A percentile compares a stretch with the other conserved stretches of the same genome.
These are phyloP conservation scores for Euphorbia corollata DNA, from an alignment of 441 rosid species.

Conservation along the genomic window DNA sequence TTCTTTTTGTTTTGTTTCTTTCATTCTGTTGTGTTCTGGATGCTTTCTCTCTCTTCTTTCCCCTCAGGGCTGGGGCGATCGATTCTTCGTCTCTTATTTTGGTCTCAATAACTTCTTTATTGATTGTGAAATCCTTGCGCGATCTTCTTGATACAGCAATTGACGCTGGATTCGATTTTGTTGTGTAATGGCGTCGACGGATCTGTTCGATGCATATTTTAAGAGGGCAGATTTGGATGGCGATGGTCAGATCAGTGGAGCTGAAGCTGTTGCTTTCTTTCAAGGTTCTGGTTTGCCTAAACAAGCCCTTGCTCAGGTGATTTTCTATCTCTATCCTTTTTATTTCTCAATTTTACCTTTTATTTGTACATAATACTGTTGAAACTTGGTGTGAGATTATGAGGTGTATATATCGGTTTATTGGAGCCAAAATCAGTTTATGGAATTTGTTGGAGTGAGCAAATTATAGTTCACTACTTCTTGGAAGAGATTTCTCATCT, in stretches of 20 bases:
- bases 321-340: not conserved
- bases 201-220: slow-evolving; percentile 37
- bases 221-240: slow-evolving; percentile 93
- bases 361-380: not conserved
- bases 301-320: slow-evolving; percentile 82
- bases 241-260: slow-evolving; percentile 88
- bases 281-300: slow-evolving; percentile 84
- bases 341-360: not conserved
- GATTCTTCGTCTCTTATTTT: not conserved
- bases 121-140: not conserved
- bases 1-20: slow-evolving; percentile 1
- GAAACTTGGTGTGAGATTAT: not conserved
- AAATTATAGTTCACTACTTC: not conserved
- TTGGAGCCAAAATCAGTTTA: not conserved
- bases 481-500: not conserved
- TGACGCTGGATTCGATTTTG: not conserved
- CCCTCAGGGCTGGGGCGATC: not conserved
- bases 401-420: not conserved
- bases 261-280: slow-evolving; percentile 83
- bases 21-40: slow-evolving; percentile 1
- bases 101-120: not conserved
- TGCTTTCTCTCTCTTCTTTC: not conserved
- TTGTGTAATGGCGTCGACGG: slow-evolving; percentile 2
- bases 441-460: not conserved
- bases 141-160: not conserved